These are phyloP conservation scores for Coffea humblotiana DNA, from an alignment of 305 asterid genomes.

Conservation along the genomic window DNA sequence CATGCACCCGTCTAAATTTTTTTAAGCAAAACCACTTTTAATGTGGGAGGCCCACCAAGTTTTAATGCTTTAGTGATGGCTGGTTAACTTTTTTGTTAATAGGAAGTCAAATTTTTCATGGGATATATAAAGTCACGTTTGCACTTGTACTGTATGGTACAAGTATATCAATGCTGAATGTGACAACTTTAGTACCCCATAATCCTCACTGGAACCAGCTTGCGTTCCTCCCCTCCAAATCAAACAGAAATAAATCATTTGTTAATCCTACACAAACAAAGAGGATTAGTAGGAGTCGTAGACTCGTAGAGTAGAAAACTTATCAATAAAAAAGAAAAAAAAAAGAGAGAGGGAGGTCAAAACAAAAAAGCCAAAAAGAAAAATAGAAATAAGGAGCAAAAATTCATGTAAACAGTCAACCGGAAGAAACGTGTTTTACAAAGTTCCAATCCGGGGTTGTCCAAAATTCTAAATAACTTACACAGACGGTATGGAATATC, in stretches of 20 bases:
- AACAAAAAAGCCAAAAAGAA: background rate
- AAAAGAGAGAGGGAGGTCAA: background rate
- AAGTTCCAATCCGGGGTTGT: constrained; percentile 16
- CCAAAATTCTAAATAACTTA: background rate
- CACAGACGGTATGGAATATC: constrained; percentile 14
- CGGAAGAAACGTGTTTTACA: background rate
- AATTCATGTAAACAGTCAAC: background rate
- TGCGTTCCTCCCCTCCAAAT: background rate
- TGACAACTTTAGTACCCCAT: constrained; percentile 6
- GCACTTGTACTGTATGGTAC: too few relatives aligned
- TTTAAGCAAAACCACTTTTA: too few relatives aligned
- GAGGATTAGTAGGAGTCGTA: background rate
- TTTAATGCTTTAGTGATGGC: too few relatives aligned
- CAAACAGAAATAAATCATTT: background rate
- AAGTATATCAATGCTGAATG: background rate
- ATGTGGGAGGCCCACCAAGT: too few relatives aligned
- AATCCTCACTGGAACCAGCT: constrained; percentile 19
- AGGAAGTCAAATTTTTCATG: too few relatives aligned
- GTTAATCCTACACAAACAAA: background rate
- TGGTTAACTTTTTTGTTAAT: too few relatives aligned
- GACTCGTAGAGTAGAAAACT: background rate
- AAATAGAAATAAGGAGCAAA: background rate
- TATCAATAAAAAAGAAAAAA: background rate
- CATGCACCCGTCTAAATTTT: too few relatives aligned
- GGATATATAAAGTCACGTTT: too few relatives aligned